A percentile compares a stretch with the other conserved stretches of the same genome.
Evolutionary conservation across 2,329 filamentous ascomycete species (phyloP).

Genomic region (Alternaria brassicicola): DNA sequence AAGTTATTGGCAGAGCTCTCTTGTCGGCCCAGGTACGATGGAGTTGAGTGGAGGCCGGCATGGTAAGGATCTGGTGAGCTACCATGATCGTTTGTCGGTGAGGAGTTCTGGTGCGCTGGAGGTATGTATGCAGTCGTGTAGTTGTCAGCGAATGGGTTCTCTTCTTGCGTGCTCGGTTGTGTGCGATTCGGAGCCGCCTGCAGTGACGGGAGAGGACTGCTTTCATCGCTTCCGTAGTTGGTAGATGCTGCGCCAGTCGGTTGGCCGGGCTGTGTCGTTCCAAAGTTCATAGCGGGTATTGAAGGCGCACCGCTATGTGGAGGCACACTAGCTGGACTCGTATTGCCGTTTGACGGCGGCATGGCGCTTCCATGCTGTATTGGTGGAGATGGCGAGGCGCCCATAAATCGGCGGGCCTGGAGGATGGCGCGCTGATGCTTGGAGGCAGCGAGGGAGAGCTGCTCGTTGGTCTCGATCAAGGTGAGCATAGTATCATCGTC

Average conservation of each 20-base stretch:
- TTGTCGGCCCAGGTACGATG: slow-evolving; percentile 53
- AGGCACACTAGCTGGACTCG: slow-evolving; percentile 19
- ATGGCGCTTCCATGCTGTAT: slow-evolving; percentile 12
- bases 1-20: slow-evolving; percentile 51
- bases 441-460: slow-evolving; percentile 79
- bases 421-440: slow-evolving; percentile 82
- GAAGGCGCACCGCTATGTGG: slow-evolving; percentile 23
- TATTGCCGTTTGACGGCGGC: neutral
- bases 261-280: slow-evolving; percentile 11
- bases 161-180: slow-evolving; percentile 23
- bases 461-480: slow-evolving; percentile 93
- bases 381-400: slow-evolving; percentile 34
- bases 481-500: slow-evolving; percentile 95
- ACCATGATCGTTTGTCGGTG: slow-evolving; percentile 24
- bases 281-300: slow-evolving; percentile 24
- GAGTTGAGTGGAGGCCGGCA: slow-evolving; percentile 48
- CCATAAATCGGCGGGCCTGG: slow-evolving; percentile 58
- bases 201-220: slow-evolving; percentile 34
- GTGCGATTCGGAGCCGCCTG: slow-evolving; percentile 33
- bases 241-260: slow-evolving; percentile 8
- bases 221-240: slow-evolving; percentile 25
- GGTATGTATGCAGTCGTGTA: slow-evolving; percentile 43
- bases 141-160: slow-evolving; percentile 53
- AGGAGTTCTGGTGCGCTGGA: slow-evolving; percentile 20
- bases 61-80: slow-evolving; percentile 38